Percentiles rank a stretch among this genome's conserved stretches.
Evolutionary conservation across 78 protist species (phyloP).

Genomic region (Guillardia theta): DNA sequence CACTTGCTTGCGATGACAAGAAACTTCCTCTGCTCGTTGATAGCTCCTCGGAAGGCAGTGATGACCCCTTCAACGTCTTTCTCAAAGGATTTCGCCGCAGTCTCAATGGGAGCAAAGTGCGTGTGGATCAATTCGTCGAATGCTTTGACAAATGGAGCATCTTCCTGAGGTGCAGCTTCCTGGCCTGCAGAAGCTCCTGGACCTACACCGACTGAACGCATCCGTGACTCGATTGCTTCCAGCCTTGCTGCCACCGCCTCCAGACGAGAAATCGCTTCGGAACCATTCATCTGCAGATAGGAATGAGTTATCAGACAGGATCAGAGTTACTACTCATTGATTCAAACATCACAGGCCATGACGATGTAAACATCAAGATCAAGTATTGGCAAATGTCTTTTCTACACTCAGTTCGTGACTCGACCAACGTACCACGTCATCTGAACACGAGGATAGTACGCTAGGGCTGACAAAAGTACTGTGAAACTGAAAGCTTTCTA

Average conservation of each 20-base stretch:
- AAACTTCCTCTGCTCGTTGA: background rate
- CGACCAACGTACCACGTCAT: too few relatives aligned
- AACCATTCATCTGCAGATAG: too few relatives aligned
- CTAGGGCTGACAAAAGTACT: too few relatives aligned
- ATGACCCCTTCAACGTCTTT: background rate
- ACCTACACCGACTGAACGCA: background rate
- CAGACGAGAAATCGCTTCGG: background rate
- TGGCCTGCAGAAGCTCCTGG: background rate
- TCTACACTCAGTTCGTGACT: too few relatives aligned
- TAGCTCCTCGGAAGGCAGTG: background rate
- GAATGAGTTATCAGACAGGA: too few relatives aligned
- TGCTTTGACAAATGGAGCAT: background rate
- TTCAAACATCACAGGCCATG: too few relatives aligned
- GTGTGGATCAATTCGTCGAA: background rate
- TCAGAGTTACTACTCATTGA: too few relatives aligned
- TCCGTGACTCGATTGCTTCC: background rate
- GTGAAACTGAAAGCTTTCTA: too few relatives aligned
- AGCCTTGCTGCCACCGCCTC: background rate
- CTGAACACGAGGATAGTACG: too few relatives aligned
- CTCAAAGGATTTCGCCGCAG: background rate
- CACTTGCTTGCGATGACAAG: background rate
- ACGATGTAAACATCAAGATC: too few relatives aligned
- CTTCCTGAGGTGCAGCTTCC: background rate
- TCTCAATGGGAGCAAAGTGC: background rate
- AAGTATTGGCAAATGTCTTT: too few relatives aligned